Evolutionary conservation across 2,329 filamentous ascomycete species (phyloP), one percentile per base, ranked within the genome.

Genomic region (Colletotrichum salicis): DNA sequence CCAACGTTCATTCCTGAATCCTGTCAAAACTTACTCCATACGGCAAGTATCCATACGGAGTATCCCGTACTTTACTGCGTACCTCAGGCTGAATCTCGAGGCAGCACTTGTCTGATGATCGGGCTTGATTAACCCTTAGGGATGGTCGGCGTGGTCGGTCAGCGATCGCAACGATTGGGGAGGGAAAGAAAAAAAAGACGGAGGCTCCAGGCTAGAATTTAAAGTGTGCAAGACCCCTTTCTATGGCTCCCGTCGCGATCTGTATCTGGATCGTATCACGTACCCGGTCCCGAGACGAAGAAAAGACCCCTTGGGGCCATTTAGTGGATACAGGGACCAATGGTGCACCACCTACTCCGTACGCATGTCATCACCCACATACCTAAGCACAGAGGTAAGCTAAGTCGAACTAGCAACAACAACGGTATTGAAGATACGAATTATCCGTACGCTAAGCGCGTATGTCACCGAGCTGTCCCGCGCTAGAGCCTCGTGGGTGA

Each of bases 241-340:
- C 27, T n/a, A 37, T 11, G 41, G 41, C 41, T 41, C 37, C 37
- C 27, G 27, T 67, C 63, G 24, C 35, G 33, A 70, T 67, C 56
- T 67, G 63, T 70, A 57, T 67, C 64, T 71, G 60, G 29, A 62
- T 62, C 57, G 68, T 67, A 52, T 66, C 64, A 62, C 57, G 22
- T 58, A 45, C 64, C 57, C 68, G 57, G 64, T 70, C 31, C 57
- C 64, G 64, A 71, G 64, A 67, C 64, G 35, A 67, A 52, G 41
- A 33, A 35, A 52, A 57, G 48, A 24, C 54, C 62, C 54, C 41
- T 33, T 66, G 56, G 64, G 24, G 13, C 11, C 24, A 5, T 67
- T 62, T 45, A 61, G 57, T 71, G 64, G 64, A 67, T 62, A 56
- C 45, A 22, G 33, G n/a, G 27, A n/a, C n/a, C 52, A 24, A 15